Percentiles rank a stretch among this genome's conserved stretches.
These are phyloP conservation scores for Paramarasmius palmivorus DNA, from an alignment of 1,284 basidiomycete species.

Conservation along the genomic window DNA sequence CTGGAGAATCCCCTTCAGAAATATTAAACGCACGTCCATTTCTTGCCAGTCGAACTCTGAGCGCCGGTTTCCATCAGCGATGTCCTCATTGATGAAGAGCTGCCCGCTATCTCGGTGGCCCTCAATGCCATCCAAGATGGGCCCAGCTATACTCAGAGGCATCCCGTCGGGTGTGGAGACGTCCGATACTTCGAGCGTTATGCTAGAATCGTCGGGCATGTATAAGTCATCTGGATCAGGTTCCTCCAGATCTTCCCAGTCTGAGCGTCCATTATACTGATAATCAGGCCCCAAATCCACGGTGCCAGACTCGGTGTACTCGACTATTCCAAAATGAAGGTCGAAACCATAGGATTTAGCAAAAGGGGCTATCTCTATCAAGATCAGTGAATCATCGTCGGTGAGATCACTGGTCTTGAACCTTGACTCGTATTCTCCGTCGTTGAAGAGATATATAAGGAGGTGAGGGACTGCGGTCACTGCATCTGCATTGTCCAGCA, in stretches of 20 bases:
- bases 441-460: not conserved
- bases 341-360: constrained; percentile 11
- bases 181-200: not conserved
- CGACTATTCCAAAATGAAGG: constrained; percentile 3
- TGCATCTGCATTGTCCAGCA: not conserved
- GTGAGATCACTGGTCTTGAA: constrained; percentile 6
- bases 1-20: too few species aligned
- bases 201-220: constrained; percentile 3
- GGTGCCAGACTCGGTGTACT: not conserved
- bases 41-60: too few species aligned
- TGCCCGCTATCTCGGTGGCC: not conserved
- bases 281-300: not conserved
- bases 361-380: constrained; percentile 7
- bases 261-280: too few species aligned
- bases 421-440: not conserved
- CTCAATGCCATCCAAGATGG: not conserved
- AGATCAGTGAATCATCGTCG: constrained; percentile 3
- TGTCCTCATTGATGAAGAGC: not conserved
- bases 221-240: constrained; percentile 1
- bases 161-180: constrained; percentile 7
- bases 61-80: too few species aligned
- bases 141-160: constrained; percentile 2
- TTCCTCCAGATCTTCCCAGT: constrained; percentile 1
- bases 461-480: not conserved
- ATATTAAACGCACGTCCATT: too few species aligned